phyloP scores from a whole-genome alignment of 441 rosid genomes.

The Raphanus hybrid region DNA sequence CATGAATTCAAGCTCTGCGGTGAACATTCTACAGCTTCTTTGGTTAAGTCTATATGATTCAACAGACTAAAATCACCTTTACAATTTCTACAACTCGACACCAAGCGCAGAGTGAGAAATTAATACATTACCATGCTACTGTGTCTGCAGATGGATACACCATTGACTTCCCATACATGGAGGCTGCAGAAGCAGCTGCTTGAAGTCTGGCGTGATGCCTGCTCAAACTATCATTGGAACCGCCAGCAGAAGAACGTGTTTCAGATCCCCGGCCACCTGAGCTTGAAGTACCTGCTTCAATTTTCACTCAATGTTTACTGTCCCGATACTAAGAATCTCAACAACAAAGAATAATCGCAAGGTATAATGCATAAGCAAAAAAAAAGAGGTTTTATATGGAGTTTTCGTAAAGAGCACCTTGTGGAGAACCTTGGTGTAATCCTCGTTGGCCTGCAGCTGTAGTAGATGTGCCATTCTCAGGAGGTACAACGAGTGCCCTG shows the following conservation, averaged over 20 bases:
- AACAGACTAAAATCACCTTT: no score
- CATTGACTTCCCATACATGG: constrained; percentile 82
- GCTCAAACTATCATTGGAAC: constrained; percentile 50
- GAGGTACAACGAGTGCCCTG: constrained; percentile 90
- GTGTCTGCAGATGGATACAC: constrained; percentile 85
- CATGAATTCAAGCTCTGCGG: no score
- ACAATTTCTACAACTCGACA: no score
- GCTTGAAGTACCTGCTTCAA: constrained; percentile 47
- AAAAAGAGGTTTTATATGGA: no score
- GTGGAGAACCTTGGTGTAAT: constrained; percentile 58
- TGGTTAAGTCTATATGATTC: no score
- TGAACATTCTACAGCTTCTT: no score
- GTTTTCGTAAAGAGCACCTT: constrained; percentile 27
- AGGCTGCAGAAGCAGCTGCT: constrained; percentile 90
- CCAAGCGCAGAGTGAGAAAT: no score
- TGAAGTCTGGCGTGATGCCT: constrained; percentile 80
- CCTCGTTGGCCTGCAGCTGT: constrained; percentile 62
- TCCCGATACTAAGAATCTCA: no score
- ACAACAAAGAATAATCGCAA: no score
- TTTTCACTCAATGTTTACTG: no score
- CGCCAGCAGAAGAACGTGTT: constrained; percentile 1
- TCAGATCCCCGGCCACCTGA: constrained; percentile 47
- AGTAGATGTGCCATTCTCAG: constrained; percentile 65
- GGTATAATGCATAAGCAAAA: no score
- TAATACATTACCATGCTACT: background rate